A percentile compares a stretch with the other conserved stretches of the same genome.
Evolutionary conservation across 306 rosid species (phyloP).

Genomic region (Prinsepia uniflora): DNA sequence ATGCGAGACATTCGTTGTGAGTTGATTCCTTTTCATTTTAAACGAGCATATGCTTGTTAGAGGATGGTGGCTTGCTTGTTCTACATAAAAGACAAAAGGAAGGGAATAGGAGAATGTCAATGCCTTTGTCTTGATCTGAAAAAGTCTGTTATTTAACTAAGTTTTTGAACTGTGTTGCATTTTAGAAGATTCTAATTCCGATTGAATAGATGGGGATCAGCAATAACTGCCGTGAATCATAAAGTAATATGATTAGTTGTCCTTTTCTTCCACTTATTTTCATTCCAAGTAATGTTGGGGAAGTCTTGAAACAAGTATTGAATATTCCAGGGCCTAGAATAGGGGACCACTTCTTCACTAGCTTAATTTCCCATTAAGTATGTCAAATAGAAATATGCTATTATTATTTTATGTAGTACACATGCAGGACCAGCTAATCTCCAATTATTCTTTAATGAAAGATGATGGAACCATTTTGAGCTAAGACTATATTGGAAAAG

Average conservation of each 20-base stretch:
- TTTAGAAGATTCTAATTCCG: slow-evolving; percentile 48
- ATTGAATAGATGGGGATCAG: slow-evolving; percentile 40
- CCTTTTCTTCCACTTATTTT: slow-evolving; percentile 33
- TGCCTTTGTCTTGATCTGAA: slow-evolving; percentile 47
- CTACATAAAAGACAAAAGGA: slow-evolving; percentile 28
- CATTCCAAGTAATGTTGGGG: slow-evolving; percentile 30
- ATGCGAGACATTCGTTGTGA: slow-evolving; percentile 22
- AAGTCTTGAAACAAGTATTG: slow-evolving; percentile 37
- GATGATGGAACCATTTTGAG: slow-evolving; percentile 21
- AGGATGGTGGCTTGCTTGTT: slow-evolving; percentile 41
- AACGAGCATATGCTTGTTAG: slow-evolving; percentile 43
- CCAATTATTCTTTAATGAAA: slow-evolving; percentile 17
- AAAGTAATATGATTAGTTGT: slow-evolving; percentile 25
- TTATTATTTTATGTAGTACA: slow-evolving; percentile 24
- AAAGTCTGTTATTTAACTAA: slow-evolving; percentile 39
- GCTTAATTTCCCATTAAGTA: slow-evolving; percentile 37
- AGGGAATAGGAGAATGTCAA: slow-evolving; percentile 50
- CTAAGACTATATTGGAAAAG: slow-evolving; percentile 19
- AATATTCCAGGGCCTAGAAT: slow-evolving; percentile 35
- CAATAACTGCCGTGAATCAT: slow-evolving; percentile 30
- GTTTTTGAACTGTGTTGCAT: slow-evolving; percentile 36
- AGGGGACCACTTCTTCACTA: slow-evolving; percentile 62
- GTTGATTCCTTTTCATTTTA: slow-evolving; percentile 38
- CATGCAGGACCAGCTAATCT: slow-evolving; percentile 26
- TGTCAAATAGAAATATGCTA: slow-evolving; percentile 27